Evolutionary conservation across 2,329 filamentous ascomycete genomes (phyloP), one percentile per base, ranked within the genome.

Genomic region (Cladophialophora psammophila): DNA sequence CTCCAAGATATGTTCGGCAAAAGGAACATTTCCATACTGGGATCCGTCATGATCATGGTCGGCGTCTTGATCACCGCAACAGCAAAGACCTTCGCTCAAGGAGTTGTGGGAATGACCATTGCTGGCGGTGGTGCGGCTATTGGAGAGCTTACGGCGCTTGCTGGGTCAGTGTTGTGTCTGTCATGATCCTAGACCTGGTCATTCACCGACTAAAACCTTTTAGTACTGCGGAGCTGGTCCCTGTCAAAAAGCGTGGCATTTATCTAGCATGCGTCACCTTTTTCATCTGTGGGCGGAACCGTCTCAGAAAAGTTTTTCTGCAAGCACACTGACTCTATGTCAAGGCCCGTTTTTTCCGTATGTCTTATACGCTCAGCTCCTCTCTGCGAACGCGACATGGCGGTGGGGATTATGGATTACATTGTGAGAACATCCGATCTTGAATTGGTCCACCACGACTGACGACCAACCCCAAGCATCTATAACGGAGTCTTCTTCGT

Each of bases 81-180:
- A 9, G 69, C 69, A n/a, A 57, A 70, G n/a, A 60, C 50, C 13
- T 69, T 70, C 42, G 68, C 58, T 26, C 57, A 58, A 38, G 68
- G 59, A 52, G 66, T 70, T 10, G 66, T 54, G 20, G 68, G 68
- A 1, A 68, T 70, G 66, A 52, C 54, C 7, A 55, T 70, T 34
- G 58, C 66, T 32, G 68, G 68, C 38, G 66, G 54, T 8, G 68
- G 68, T 32, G 68, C 68, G 31, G 63, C 66, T 35, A 60, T 70
- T 50, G 66, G 68, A n/a, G 68, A 70, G 45, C 63, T 70, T 10
- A 70, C 68, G 34, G 68, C 68, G 15, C 54, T 70, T n/a, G 68
- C 68, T 61, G 68, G 68, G 66, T 68, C 54, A 64, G 66, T 65
- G 20, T 9, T 18, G 18, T 15, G 6, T 18, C 10, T 13, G 7